Evolutionary conservation across 2,329 filamentous ascomycete genomes (phyloP).

Genomic region (Rutstroemia sp.): DNA sequence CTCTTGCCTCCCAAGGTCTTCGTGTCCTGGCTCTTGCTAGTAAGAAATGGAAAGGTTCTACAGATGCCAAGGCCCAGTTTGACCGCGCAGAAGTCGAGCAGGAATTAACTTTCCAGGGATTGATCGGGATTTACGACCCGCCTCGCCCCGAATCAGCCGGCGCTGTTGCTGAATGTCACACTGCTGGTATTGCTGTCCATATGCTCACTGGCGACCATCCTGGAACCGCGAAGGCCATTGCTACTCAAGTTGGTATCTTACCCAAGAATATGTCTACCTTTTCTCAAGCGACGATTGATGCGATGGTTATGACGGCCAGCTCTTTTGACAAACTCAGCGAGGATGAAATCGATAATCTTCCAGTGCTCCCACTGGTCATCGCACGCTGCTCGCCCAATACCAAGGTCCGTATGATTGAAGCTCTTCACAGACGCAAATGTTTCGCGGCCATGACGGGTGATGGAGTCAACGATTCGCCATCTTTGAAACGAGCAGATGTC

Average conservation of each 20-base stretch:
- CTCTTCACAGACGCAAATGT: conserved; percentile 48
- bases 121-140: conserved; percentile 52
- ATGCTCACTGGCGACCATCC: conserved; percentile 83
- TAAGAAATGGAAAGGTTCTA: conserved; percentile 24
- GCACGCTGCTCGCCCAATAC: conserved; percentile 79
- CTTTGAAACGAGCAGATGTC: conserved; percentile 55
- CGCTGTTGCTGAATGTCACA: conserved; percentile 52
- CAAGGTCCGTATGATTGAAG: conserved; percentile 87
- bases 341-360: conserved; percentile 66
- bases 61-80: conserved; percentile 31
- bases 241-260: conserved; percentile 71
- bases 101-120: conserved; percentile 65
- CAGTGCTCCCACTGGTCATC: conserved; percentile 71
- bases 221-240: conserved; percentile 71
- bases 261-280: conserved; percentile 53
- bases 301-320: conserved; percentile 66
- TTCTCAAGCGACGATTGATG: conserved; percentile 53
- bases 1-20: conserved; percentile 56
- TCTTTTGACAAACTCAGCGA: conserved; percentile 75
- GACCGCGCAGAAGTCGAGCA: conserved; percentile 58
- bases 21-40: conserved; percentile 62
- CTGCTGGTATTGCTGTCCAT: conserved; percentile 63
- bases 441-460: conserved; percentile 46
- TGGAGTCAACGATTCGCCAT: conserved; percentile 44
- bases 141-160: conserved; percentile 49